phyloP scores from a whole-genome alignment of 169 alveolate genomes.

The Cryptosporidium meleagridis region DNA sequence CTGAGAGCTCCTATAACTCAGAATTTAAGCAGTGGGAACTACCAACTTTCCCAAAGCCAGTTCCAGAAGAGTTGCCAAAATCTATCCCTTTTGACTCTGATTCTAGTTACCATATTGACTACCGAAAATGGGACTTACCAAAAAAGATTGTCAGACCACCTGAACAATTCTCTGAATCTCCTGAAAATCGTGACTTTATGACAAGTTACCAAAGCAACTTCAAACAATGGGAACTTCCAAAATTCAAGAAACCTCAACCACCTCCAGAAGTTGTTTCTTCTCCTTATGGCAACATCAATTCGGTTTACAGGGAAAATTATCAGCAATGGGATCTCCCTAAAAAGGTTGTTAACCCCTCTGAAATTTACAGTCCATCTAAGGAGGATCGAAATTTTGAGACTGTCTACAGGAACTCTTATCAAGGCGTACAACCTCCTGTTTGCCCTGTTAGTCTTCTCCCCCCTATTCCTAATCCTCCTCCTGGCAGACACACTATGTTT shows the following conservation, averaged over 20 bases:
- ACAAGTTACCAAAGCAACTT: conserved; percentile 65
- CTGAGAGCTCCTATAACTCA: conserved; percentile 59
- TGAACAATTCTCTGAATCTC: conserved; percentile 30
- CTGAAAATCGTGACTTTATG: conserved; percentile 60
- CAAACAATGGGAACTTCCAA: conserved; percentile 55
- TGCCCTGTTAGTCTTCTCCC: conserved; percentile 73
- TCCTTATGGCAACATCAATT: conserved; percentile 19
- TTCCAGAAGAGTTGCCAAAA: conserved; percentile 39
- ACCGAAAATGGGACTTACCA: conserved; percentile 59
- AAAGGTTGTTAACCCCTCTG: conserved; percentile 13
- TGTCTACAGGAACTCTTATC: conserved; percentile 39
- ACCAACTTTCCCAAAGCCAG: conserved; percentile 34
- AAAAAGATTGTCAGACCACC: conserved; percentile 14
- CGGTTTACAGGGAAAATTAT: conserved; percentile 40
- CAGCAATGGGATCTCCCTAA: conserved; percentile 55
- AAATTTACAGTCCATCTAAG: conserved; percentile 32
- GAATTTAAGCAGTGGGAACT: conserved; percentile 69
- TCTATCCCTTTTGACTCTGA: conserved; percentile 60
- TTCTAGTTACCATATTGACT: conserved; percentile 31
- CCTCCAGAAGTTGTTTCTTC: conserved; percentile 18
- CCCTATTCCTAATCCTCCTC: conserved; percentile 71
- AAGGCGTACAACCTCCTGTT: conserved; percentile 21
- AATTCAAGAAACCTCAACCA: conserved; percentile 10
- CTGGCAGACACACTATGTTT: conserved; percentile 72
- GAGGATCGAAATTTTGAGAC: conserved; percentile 68